phyloP scores from a whole-genome alignment of 352 stramenopile genomes.

The Phytophthora boehmeriae region DNA sequence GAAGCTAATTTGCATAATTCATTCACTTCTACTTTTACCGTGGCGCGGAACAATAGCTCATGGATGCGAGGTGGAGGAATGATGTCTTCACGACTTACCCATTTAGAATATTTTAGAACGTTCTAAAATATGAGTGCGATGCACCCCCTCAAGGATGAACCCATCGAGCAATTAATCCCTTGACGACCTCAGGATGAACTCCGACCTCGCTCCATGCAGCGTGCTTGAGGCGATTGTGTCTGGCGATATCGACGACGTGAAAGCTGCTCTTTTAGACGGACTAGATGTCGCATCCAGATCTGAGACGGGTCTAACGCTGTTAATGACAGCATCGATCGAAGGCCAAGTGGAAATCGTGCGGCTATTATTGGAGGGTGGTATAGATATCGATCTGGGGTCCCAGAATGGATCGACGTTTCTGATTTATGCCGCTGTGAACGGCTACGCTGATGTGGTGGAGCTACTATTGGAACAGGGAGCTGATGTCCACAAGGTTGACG shows the following conservation, averaged over 20 bases:
- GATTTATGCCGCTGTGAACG: slow-evolving; percentile 2
- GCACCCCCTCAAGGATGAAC: too few relatives aligned
- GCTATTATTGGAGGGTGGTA: neutral
- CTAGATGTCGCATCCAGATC: neutral
- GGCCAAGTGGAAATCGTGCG: neutral
- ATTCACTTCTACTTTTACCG: too few relatives aligned
- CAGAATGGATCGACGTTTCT: slow-evolving; percentile 6
- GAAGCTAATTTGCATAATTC: too few relatives aligned
- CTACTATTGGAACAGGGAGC: slow-evolving; percentile 9
- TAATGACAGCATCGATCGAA: neutral
- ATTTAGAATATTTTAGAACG: too few relatives aligned
- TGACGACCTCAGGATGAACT: neutral
- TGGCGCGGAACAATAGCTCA: too few relatives aligned
- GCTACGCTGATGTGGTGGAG: neutral
- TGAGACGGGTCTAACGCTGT: neutral
- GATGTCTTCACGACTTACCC: too few relatives aligned
- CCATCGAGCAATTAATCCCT: too few relatives aligned
- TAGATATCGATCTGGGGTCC: neutral
- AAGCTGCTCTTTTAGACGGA: neutral
- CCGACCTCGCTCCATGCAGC: neutral
- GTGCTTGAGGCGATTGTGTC: neutral
- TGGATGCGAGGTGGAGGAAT: too few relatives aligned
- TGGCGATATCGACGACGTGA: neutral
- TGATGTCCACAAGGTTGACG: neutral
- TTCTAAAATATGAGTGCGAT: too few relatives aligned